Evolutionary conservation across 139 green algal genomes (phyloP).

Genomic region (Tetraselmis striata): DNA sequence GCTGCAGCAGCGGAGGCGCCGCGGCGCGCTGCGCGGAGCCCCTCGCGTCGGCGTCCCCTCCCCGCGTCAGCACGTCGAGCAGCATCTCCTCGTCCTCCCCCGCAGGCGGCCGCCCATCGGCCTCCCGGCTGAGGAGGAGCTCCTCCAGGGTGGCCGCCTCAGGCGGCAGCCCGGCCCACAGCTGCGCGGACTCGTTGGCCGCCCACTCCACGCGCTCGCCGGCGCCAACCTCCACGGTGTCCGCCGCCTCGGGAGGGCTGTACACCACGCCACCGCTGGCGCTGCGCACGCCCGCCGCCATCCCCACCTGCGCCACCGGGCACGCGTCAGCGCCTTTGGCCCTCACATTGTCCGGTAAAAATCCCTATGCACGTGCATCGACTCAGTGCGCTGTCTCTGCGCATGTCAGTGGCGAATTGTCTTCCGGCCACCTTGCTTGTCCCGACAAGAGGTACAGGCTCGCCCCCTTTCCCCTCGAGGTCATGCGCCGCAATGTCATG

Average conservation of each 20-base stretch:
- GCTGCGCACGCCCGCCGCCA: neutral
- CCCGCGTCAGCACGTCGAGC: neutral
- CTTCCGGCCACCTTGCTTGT: no score
- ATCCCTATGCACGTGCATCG: no score
- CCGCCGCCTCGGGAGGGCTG: neutral
- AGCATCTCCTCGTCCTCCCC: neutral
- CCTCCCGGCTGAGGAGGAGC: neutral
- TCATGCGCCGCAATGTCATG: no score
- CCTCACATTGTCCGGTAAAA: no score
- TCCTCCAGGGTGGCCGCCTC: neutral
- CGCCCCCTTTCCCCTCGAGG: no score
- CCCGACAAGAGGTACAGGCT: no score
- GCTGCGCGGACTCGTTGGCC: neutral
- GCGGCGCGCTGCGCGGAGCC: no score
- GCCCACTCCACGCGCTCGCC: neutral
- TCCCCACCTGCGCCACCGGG: neutral
- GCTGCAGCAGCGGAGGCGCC: neutral
- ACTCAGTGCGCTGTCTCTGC: no score
- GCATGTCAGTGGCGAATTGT: no score
- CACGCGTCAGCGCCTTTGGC: no score
- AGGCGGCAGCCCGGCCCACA: neutral
- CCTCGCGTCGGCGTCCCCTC: neutral
- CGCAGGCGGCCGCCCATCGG: neutral
- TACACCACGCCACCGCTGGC: neutral
- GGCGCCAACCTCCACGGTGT: neutral